A percentile compares a stretch with the other conserved stretches of the same genome.
Evolutionary conservation across 345 rosid genomes (phyloP).

Genomic region (Angophora floribunda): DNA sequence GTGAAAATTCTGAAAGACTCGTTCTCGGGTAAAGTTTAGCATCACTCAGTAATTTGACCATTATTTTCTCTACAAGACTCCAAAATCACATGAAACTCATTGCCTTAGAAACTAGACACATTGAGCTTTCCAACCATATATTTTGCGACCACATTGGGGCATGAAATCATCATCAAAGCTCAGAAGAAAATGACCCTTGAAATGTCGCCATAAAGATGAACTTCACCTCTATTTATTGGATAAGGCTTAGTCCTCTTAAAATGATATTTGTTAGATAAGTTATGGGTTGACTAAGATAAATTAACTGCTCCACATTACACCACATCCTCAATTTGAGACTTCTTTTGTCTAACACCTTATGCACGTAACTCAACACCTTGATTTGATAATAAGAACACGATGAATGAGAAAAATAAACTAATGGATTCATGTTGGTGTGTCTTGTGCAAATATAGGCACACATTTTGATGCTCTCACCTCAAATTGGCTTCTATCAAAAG

Average conservation of each 20-base stretch:
- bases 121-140: background rate
- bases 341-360: background rate
- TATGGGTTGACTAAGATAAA: background rate
- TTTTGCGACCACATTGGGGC: background rate
- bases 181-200: background rate
- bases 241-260: background rate
- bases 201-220: background rate
- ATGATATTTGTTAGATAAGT: background rate
- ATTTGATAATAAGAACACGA: background rate
- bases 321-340: background rate
- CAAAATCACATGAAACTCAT: background rate
- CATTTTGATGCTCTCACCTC: constrained; percentile 6
- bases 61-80: background rate
- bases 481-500: background rate
- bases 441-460: background rate
- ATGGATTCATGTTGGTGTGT: background rate
- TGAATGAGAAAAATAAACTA: background rate
- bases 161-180: background rate
- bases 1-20: background rate
- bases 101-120: background rate
- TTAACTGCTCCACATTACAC: background rate
- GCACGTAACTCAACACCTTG: background rate
- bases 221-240: background rate
- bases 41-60: background rate
- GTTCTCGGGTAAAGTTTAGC: background rate